Evolutionary conservation across 2,329 filamentous ascomycete genomes (phyloP), one percentile per base, ranked within the genome.

Genomic region (Emmonsia crescens): DNA sequence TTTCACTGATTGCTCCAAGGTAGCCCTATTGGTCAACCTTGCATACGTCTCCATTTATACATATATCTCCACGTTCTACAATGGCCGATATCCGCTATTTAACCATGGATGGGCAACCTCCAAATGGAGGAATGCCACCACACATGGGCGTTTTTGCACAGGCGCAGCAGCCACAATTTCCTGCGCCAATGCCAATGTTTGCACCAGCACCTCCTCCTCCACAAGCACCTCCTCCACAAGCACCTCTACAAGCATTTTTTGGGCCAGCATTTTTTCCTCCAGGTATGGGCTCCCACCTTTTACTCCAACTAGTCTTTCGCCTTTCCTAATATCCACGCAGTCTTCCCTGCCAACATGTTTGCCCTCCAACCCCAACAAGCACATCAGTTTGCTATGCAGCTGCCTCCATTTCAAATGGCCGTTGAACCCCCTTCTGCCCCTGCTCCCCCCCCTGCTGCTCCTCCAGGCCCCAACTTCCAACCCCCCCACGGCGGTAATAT

Each of bases 401-500:
- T 8, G 1, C 16, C 51, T 54, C 29, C 19, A 19, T 3, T 21
- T 24, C 36, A 56, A 24, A 6, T 40, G n/a, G 52, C 27, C 6
- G 24, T 24, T 21, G 5, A 10, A 46, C n/a, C 44, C 44, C 44
- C n/a, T 42, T 14, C 5, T 6, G 55, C 33, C 19, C 36, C 31
- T 57, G n/a, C 24, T 44, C 60, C 57, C 60, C 42, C 61, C 63
- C 62, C 54, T 57, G 57, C 63, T 61, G 62, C 48, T 62, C 63
- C 57, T 63, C 60, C 44, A 59, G 78, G 0, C 74, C 78, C 60
- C 69, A 76, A 0, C 74, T 74, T 24, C 80, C 82, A 73, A 0
- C 71, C 75, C 1, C 78, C 82, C 63, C 81, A 82, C 0, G 81
- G 82, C 0, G 76, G 79, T 33, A 80, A 83, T 64, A 74, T 86